phyloP scores from a whole-genome alignment of 2,329 filamentous ascomycete genomes.

The Sporothrix curviconia region DNA sequence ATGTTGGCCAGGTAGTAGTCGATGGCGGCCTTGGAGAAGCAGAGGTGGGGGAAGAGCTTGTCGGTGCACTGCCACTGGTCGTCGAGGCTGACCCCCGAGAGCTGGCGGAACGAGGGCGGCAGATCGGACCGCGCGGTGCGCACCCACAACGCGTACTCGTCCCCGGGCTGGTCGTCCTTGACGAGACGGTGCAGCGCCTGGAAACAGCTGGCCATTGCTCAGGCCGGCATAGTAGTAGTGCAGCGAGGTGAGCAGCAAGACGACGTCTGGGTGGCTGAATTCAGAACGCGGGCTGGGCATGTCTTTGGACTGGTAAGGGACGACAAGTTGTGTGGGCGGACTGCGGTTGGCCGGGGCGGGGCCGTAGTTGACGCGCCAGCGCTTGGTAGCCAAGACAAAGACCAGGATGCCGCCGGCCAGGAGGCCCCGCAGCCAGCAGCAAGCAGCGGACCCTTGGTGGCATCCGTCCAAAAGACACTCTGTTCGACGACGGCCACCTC shows the following conservation, averaged over 20 bases:
- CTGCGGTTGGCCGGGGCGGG: constrained; percentile 34
- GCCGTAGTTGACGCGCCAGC: constrained; percentile 62
- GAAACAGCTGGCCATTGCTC: constrained; percentile 40
- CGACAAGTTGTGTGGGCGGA: constrained; percentile 42
- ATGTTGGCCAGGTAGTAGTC: constrained; percentile 57
- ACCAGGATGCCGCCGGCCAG: constrained; percentile 48
- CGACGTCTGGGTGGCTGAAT: constrained; percentile 56
- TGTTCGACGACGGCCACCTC: constrained; percentile 33
- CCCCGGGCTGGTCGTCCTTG: constrained; percentile 43
- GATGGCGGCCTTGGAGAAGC: constrained; percentile 45
- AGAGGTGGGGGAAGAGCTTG: constrained; percentile 47
- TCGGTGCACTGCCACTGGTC: constrained; percentile 43
- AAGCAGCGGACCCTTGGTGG: constrained; percentile 31
- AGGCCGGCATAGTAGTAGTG: constrained; percentile 54
- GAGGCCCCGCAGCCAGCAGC: constrained; percentile 47
- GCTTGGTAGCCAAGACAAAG: constrained; percentile 49
- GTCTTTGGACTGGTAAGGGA: constrained; percentile 57
- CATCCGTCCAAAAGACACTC: constrained; percentile 31
- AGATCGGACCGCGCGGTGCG: constrained; percentile 27
- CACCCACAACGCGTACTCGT: constrained; percentile 48
- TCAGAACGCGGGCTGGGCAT: constrained; percentile 48
- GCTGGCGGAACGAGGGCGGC: constrained; percentile 31
- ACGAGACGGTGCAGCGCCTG: constrained; percentile 41
- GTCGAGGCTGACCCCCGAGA: constrained; percentile 51
- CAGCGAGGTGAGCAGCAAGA: constrained; percentile 49